A percentile compares a stretch with the other conserved stretches of the same genome.
Evolutionary conservation across 148 eudicot genomes (phyloP).

Genomic region (Spergularia bocconei): DNA sequence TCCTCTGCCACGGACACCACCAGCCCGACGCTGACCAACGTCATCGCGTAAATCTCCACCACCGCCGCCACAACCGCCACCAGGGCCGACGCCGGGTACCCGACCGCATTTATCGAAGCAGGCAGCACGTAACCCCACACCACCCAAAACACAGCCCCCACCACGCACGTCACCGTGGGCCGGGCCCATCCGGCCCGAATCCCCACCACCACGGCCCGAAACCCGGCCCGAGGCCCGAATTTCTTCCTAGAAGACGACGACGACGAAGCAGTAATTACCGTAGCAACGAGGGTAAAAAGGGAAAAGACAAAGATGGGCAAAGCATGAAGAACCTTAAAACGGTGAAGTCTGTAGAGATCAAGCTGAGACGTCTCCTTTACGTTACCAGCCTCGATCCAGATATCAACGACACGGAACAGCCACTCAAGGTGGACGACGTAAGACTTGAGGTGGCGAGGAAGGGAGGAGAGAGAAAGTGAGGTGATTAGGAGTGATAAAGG

Average conservation of each 20-base stretch:
- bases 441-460: neutral
- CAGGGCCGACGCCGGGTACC: neutral
- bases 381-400: conserved; percentile 25
- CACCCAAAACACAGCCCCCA: neutral
- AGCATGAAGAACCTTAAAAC: conserved; percentile 34
- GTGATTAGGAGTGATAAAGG: neutral
- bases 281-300: conserved; percentile 44
- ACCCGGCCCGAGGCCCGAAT: neutral
- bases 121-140: conserved; percentile 1
- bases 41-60: conserved; percentile 19
- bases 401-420: conserved; percentile 16
- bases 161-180: conserved; percentile 7
- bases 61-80: neutral
- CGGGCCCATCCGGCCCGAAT: conserved; percentile 3
- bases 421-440: conserved; percentile 18
- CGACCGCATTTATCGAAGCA: neutral
- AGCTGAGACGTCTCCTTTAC: neutral
- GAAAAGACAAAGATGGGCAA: conserved; percentile 35
- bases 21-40: conserved; percentile 10
- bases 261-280: conserved; percentile 19
- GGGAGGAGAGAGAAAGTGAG: neutral
- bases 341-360: conserved; percentile 28
- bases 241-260: conserved; percentile 6
- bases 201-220: conserved; percentile 4
- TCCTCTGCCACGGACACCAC: conserved; percentile 43